phyloP scores from a whole-genome alignment of 352 stramenopile species.

The Phytophthora nicotianae region DNA sequence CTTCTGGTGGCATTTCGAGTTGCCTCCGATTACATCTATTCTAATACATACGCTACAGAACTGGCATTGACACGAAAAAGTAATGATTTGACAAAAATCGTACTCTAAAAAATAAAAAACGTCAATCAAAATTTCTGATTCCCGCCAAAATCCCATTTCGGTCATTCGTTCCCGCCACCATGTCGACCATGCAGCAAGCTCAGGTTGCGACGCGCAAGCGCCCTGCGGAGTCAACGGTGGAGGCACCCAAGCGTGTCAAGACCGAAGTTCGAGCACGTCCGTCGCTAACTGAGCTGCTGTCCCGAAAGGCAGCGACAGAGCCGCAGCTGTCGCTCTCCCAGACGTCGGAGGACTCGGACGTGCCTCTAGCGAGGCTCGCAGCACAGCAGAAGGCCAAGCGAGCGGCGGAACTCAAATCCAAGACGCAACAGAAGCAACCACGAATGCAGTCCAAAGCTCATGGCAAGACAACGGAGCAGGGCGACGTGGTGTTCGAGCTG shows the following conservation, averaged over 20 bases:
- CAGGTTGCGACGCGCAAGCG: conserved; percentile 28
- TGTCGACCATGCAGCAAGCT: conserved; percentile 24
- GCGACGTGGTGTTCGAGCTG: conserved; percentile 54
- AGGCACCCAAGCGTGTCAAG: conserved; percentile 27
- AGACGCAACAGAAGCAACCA: conserved; percentile 1
- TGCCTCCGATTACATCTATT: too few species aligned
- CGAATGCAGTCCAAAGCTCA: not conserved
- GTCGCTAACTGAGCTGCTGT: conserved; percentile 33
- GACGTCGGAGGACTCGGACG: conserved; percentile 22
- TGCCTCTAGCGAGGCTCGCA: conserved; percentile 18
- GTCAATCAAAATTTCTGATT: not conserved
- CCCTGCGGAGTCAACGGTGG: conserved; percentile 2
- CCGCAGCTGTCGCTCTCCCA: conserved; percentile 25
- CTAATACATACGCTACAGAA: too few species aligned
- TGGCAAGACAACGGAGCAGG: conserved; percentile 15
- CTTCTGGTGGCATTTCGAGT: too few species aligned
- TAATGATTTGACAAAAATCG: too few species aligned
- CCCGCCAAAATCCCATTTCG: conserved; percentile 4
- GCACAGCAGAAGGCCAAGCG: conserved; percentile 27
- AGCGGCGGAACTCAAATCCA: conserved; percentile 5
- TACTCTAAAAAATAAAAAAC: not conserved
- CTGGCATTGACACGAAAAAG: too few species aligned
- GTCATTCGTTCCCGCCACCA: conserved; percentile 13
- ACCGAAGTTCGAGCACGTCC: not conserved
- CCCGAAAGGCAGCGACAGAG: conserved; percentile 20